Conservation (phyloP, 1,139 yeast genomes). For the Saccharomyces hybrid region DNA sequence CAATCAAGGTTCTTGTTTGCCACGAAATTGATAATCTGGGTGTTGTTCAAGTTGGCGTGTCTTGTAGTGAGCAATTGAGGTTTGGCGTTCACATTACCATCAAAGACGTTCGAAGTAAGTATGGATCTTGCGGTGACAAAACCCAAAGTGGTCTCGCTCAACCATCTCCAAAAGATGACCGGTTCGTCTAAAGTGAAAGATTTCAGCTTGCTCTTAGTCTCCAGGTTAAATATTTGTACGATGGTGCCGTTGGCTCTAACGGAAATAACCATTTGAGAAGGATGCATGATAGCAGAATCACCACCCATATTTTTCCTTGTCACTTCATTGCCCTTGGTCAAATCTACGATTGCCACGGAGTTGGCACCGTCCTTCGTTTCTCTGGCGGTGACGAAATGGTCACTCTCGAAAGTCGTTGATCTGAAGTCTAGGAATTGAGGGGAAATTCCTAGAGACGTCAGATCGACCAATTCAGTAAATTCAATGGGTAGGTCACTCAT, state of each 20-base stretch:
- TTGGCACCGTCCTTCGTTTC: constrained; percentile 71
- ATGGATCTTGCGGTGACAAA: constrained; percentile 72
- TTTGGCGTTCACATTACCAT: constrained; percentile 63
- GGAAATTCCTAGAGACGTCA: constrained; percentile 76
- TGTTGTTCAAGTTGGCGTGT: constrained; percentile 68
- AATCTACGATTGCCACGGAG: constrained; percentile 85
- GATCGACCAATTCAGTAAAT: constrained; percentile 88
- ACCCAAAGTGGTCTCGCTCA: constrained; percentile 65
- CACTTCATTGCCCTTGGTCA: constrained; percentile 65
- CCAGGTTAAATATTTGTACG: constrained; percentile 86
- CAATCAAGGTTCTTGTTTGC: constrained; percentile 78
- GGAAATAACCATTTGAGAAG: constrained; percentile 77
- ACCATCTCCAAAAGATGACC: constrained; percentile 95
- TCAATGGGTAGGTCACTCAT: constrained; percentile 83
- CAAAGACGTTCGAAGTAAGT: constrained; percentile 78
- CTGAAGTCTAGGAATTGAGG: constrained; percentile 82
- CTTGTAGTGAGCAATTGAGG: constrained; percentile 78
- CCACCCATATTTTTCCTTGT: constrained; percentile 92
- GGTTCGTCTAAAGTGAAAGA: constrained; percentile 83
- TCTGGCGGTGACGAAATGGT: constrained; percentile 80
- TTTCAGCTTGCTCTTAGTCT: constrained; percentile 79
- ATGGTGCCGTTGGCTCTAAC: constrained; percentile 95
- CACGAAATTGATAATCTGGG: constrained; percentile 87
- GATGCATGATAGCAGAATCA: constrained; percentile 96
- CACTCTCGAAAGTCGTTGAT: constrained; percentile 90